phyloP scores from a whole-genome alignment of 345 rosid species.

The Euphorbia tirucalli region DNA sequence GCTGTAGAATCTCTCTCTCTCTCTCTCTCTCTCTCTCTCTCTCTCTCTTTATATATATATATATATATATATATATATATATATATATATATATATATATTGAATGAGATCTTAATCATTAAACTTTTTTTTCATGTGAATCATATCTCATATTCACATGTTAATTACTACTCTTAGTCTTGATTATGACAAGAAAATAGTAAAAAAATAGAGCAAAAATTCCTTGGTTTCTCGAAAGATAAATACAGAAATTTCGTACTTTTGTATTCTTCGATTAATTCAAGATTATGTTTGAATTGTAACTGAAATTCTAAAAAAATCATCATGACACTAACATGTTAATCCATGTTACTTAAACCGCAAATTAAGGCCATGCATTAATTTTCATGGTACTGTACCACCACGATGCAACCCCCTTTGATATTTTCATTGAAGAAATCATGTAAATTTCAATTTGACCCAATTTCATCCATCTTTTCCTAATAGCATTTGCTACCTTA shows the following conservation, averaged over 20 bases:
- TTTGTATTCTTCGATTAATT: background rate
- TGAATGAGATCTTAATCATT: background rate
- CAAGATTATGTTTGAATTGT: background rate
- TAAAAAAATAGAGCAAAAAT: constrained; percentile 15
- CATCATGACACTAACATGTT: background rate
- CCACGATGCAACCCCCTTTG: background rate
- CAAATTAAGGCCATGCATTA: constrained; percentile 7
- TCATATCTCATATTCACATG: constrained; percentile 19
- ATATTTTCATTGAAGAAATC: background rate
- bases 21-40: too few species aligned
- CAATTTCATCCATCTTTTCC: too few species aligned
- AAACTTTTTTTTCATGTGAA: constrained; percentile 3
- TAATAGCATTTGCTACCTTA: too few species aligned
- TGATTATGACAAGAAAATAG: background rate
- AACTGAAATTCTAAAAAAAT: background rate
- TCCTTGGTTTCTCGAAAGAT: constrained; percentile 19
- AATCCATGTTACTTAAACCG: constrained; percentile 12
- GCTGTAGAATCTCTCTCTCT: background rate
- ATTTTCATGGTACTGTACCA: constrained; percentile 2
- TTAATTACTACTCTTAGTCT: background rate
- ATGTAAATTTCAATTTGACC: background rate
- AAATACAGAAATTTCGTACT: background rate
- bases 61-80: too few species aligned
- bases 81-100: too few species aligned
- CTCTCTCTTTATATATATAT: too few species aligned